Evolutionary conservation across 805 yeast genomes (phyloP).

Genomic region (Candida ipomoeae): DNA sequence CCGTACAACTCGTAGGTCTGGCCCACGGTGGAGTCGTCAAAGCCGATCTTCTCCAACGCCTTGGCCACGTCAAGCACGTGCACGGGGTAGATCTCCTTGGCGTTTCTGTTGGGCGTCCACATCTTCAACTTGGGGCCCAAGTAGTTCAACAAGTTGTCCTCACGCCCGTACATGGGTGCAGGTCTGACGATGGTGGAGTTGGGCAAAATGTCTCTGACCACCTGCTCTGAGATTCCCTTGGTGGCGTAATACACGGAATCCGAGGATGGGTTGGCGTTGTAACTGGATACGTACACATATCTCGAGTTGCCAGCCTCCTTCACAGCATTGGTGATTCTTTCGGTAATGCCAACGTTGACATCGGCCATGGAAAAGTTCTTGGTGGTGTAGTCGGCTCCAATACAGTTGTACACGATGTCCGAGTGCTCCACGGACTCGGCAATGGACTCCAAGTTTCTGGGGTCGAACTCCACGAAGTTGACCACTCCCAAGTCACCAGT

Average conservation of each 20-base stretch:
- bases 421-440: slow-evolving; percentile 75
- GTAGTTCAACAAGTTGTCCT: slow-evolving; percentile 63
- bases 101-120: slow-evolving; percentile 62
- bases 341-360: slow-evolving; percentile 73
- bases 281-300: slow-evolving; percentile 72
- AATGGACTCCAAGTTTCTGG: slow-evolving; percentile 70
- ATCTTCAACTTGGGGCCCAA: slow-evolving; percentile 53
- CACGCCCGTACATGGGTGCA: slow-evolving; percentile 71
- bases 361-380: slow-evolving; percentile 82
- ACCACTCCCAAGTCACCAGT: slow-evolving; percentile 87
- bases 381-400: slow-evolving; percentile 73
- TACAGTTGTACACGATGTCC: slow-evolving; percentile 76
- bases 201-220: slow-evolving; percentile 63
- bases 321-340: slow-evolving; percentile 70
- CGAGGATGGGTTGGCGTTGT: slow-evolving; percentile 67
- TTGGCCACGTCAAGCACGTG: slow-evolving; percentile 74
- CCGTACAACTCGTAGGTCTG: slow-evolving; percentile 73
- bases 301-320: slow-evolving; percentile 70
- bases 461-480: slow-evolving; percentile 75
- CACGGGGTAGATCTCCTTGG: slow-evolving; percentile 64
- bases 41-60: slow-evolving; percentile 75
- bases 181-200: slow-evolving; percentile 84
- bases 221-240: slow-evolving; percentile 73
- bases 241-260: slow-evolving; percentile 71
- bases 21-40: slow-evolving; percentile 76